Base-by-base conservation (phyloP, 306 rosid genomes). In the Trichosanthes cucumerina region DNA sequence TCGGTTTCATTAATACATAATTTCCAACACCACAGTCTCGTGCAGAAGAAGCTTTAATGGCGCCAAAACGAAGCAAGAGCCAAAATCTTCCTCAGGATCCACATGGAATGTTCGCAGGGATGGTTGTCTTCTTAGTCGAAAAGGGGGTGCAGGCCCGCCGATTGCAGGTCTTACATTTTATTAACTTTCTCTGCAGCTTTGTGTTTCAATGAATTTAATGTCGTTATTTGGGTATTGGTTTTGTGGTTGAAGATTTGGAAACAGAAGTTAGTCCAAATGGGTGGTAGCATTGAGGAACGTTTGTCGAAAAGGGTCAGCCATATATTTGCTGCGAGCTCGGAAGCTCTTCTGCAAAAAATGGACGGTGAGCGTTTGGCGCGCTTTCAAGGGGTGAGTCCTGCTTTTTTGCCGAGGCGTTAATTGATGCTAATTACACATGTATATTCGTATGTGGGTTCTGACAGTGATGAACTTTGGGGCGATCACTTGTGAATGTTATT, bases 91-190 rank as follows among this genome's bases (percentile, higher is more conserved):
- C 80, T 50, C 43, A 84, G 18, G 86, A 82, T 36, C 89, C 90
- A 19, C 24, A 84, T 19, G 92, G 98, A 74, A 85, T 92, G 79
- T 94, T 94, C 77, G 49, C 83, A 5, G 96, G 92, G 43, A 87
- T 89, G 90, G 65, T 87, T 11, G 90, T 87, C 53, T 91, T 88
- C 80, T 83, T 95, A 33, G 89, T 91, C 8, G 69, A 86, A 16
- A 84, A 76, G 19, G 93, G 97, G 80, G 91, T 94, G 62, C 95
- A 88, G 82, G n/a, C 81, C 52, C 97, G 97, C 76, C 90, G 97
- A 16, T 86, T 92, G 64, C 91, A 94, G 93, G 98, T 88, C 39
- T 31, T 65, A 18, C 58, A 49, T 34, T 18, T n/a, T 15, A 50
- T 39, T 9, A 49, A 50, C 53, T 53, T 68, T 31, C 62, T 24